Evolutionary conservation across 2,329 filamentous ascomycete species (phyloP).

Genomic region (Ophiocordyceps camponoti-leonardi): DNA sequence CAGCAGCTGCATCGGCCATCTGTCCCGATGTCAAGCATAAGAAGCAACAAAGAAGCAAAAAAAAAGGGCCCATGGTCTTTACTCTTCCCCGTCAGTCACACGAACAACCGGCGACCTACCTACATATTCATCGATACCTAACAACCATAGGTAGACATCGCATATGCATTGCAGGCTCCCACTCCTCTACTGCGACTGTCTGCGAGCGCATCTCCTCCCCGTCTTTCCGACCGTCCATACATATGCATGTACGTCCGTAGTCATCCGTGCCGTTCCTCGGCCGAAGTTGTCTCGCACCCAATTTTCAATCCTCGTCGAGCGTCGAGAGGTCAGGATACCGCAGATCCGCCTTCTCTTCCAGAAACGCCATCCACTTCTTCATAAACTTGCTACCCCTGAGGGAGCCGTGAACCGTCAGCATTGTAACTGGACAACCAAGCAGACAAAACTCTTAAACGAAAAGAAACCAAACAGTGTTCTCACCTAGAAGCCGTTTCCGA

Average conservation of each 20-base stretch:
- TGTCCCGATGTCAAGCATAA: no score
- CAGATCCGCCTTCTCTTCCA: slow-evolving; percentile 81
- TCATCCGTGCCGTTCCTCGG: neutral
- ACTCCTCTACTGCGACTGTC: no score
- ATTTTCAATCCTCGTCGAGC: neutral
- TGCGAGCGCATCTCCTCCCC: no score
- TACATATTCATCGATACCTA: no score
- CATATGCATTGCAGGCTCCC: no score
- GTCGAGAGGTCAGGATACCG: slow-evolving; percentile 59
- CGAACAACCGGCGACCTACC: no score
- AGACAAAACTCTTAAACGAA: neutral
- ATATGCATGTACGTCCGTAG: neutral
- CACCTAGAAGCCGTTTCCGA: slow-evolving; percentile 82
- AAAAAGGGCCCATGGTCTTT: no score
- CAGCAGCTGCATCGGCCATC: no score
- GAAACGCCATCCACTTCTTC: slow-evolving; percentile 76
- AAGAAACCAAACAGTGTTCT: neutral
- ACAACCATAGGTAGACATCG: no score
- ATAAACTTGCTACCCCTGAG: slow-evolving; percentile 68
- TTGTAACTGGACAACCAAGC: neutral
- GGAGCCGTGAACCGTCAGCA: neutral
- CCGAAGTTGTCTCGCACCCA: neutral
- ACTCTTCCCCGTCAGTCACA: no score
- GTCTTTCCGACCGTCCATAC: no score
- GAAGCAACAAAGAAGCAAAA: no score